phyloP scores from a whole-genome alignment of 345 rosid species.

The Dipteronia dyeriana region DNA sequence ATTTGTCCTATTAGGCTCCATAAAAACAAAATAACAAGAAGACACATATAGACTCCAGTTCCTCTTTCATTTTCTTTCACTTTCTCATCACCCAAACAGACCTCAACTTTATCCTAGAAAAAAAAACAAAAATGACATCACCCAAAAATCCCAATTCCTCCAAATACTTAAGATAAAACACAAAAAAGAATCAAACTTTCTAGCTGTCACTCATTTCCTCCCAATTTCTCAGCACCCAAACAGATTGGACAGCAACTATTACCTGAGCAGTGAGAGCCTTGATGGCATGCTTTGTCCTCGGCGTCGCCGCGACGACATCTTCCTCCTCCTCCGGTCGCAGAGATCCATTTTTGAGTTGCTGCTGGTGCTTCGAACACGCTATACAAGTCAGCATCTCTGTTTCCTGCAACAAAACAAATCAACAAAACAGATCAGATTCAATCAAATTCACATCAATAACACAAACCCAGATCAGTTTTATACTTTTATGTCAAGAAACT shows the following conservation, averaged over 20 bases:
- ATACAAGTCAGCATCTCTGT: conserved; percentile 82
- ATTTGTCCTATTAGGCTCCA: not conserved
- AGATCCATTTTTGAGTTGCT: conserved; percentile 52
- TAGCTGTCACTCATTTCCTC: not conserved
- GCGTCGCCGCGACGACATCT: conserved; percentile 60
- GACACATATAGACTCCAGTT: not conserved
- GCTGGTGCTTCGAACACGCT: conserved; percentile 77
- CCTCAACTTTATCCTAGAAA: not conserved
- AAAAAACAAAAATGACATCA: conserved; percentile 17
- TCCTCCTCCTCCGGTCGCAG: conserved; percentile 42
- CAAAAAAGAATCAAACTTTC: not conserved
- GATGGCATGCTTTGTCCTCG: conserved; percentile 71
- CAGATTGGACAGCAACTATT: conserved; percentile 2
- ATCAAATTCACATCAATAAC: not conserved
- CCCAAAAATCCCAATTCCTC: conserved; percentile 18
- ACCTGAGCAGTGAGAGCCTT: conserved; percentile 85
- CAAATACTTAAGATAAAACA: not conserved
- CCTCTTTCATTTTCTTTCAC: not conserved
- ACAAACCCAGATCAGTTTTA: not conserved
- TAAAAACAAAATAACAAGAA: too few relatives aligned
- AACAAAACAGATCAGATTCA: conserved; percentile 30
- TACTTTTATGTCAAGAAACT: not conserved
- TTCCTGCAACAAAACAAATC: conserved; percentile 18
- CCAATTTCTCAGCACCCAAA: conserved; percentile 32
- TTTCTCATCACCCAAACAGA: conserved; percentile 15